Conservation (phyloP, 768 basidiomycete species). For the Leccinum subgranulosum region DNA sequence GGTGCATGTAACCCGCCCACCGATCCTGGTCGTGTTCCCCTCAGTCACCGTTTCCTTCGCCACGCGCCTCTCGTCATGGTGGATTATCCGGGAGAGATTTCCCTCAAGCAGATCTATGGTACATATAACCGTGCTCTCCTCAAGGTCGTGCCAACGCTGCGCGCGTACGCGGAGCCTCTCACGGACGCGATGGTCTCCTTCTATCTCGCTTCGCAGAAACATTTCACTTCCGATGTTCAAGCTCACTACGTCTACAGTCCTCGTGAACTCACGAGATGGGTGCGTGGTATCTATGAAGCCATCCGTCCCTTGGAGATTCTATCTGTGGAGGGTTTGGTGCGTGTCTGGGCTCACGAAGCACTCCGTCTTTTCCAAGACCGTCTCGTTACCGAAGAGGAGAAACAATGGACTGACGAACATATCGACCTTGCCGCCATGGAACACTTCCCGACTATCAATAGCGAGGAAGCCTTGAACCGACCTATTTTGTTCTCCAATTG, state of each 20-base stretch:
- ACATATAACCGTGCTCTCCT: too few relatives aligned
- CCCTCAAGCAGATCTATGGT: too few relatives aligned
- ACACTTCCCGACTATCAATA: slow-evolving; percentile 92
- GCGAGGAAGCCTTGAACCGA: slow-evolving; percentile 78
- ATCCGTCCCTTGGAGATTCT: slow-evolving; percentile 92
- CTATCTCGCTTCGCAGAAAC: too few relatives aligned
- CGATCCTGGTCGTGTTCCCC: too few relatives aligned
- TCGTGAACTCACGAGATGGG: slow-evolving; percentile 97
- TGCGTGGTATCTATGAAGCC: slow-evolving; percentile 95
- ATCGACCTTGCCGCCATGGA: slow-evolving; percentile 81
- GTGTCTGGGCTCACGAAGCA: slow-evolving; percentile 98
- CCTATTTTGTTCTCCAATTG: slow-evolving; percentile 99
- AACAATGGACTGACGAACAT: slow-evolving; percentile 90
- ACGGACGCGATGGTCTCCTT: too few relatives aligned
- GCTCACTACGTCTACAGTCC: slow-evolving; percentile 51
- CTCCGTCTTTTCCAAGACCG: slow-evolving; percentile 97
- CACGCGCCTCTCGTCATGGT: too few relatives aligned
- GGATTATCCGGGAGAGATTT: too few relatives aligned
- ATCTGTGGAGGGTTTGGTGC: slow-evolving; percentile 90
- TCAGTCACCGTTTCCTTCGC: too few relatives aligned
- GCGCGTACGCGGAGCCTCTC: too few relatives aligned
- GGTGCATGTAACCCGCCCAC: too few relatives aligned
- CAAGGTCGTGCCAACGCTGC: too few relatives aligned
- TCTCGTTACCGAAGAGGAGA: slow-evolving; percentile 89
- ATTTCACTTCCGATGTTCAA: too few relatives aligned